These are phyloP conservation scores for Acacia pycnantha DNA, from an alignment of 331 rosid genomes.

Conservation along the genomic window DNA sequence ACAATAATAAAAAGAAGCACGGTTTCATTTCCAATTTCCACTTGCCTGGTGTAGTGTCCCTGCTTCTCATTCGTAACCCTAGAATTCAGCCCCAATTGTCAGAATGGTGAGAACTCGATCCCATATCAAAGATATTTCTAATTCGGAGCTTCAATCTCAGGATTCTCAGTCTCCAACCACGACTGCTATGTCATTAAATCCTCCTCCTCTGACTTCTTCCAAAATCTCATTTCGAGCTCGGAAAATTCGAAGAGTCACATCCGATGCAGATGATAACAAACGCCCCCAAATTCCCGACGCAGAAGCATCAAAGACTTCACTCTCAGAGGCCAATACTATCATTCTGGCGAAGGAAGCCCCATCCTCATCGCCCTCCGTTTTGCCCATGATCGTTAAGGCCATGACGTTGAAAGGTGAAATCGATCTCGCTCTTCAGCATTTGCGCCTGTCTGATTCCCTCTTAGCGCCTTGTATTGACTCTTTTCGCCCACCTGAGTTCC, in stretches of 20 bases:
- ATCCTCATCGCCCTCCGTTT: background rate
- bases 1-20: background rate
- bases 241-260: slow-evolving; percentile 47
- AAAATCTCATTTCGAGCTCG: slow-evolving; percentile 56
- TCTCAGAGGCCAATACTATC: background rate
- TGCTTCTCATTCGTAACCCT: background rate
- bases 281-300: background rate
- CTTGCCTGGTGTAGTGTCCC: fast-evolving
- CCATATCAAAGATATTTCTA: slow-evolving; percentile 17
- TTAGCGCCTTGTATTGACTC: slow-evolving; percentile 50
- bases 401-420: slow-evolving; percentile 44
- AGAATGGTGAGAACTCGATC: slow-evolving; percentile 35
- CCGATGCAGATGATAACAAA: background rate
- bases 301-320: slow-evolving; percentile 2
- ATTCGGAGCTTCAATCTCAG: background rate
- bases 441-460: slow-evolving; percentile 55
- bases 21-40: background rate
- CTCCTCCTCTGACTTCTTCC: slow-evolving; percentile 27
- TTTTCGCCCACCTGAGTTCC: slow-evolving; percentile 43
- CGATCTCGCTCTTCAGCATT: slow-evolving; percentile 50
- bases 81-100: background rate
- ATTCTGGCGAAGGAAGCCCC: background rate
- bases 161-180: slow-evolving; percentile 1
- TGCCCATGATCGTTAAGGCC: slow-evolving; percentile 31
- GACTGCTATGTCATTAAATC: background rate